phyloP scores from a whole-genome alignment of 2,329 filamentous ascomycete genomes.

The Cryphonectria naterciae region DNA sequence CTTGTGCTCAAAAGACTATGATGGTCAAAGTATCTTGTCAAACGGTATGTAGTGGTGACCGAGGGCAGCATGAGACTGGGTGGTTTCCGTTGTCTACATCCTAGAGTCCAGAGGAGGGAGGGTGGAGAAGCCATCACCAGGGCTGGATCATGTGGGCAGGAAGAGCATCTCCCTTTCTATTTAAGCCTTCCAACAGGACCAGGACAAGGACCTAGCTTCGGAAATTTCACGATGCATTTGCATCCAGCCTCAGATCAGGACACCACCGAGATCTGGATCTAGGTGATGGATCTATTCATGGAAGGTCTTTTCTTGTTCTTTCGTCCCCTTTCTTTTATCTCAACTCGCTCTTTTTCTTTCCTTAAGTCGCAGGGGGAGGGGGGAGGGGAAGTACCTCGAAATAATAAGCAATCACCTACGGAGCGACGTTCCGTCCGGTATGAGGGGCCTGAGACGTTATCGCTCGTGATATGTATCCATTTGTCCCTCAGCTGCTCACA shows the following conservation, averaged over 20 bases:
- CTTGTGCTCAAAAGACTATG: neutral
- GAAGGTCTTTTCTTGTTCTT: neutral
- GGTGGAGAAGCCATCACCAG: constrained; percentile 26
- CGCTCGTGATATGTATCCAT: neutral
- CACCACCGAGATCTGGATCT: constrained; percentile 14
- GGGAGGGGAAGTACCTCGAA: constrained; percentile 6
- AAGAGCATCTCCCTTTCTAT: constrained; percentile 23
- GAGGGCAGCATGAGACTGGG: neutral
- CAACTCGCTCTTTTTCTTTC: neutral
- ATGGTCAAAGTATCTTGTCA: neutral
- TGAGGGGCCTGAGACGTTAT: neutral
- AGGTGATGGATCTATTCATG: neutral
- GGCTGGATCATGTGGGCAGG: constrained; percentile 15
- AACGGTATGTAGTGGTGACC: neutral
- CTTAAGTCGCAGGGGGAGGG: neutral
- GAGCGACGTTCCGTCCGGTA: constrained; percentile 12
- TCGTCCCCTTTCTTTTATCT: too few species aligned
- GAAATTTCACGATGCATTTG: constrained; percentile 8
- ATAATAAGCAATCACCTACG: constrained; percentile 10
- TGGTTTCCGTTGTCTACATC: neutral
- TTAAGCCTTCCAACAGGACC: constrained; percentile 21
- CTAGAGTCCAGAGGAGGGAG: constrained; percentile 16
- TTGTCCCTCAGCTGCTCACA: neutral
- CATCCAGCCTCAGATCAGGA: constrained; percentile 13
- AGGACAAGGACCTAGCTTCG: neutral